These are phyloP conservation scores for Camelina neglecta DNA, from an alignment of 345 rosid species.

Conservation along the genomic window DNA sequence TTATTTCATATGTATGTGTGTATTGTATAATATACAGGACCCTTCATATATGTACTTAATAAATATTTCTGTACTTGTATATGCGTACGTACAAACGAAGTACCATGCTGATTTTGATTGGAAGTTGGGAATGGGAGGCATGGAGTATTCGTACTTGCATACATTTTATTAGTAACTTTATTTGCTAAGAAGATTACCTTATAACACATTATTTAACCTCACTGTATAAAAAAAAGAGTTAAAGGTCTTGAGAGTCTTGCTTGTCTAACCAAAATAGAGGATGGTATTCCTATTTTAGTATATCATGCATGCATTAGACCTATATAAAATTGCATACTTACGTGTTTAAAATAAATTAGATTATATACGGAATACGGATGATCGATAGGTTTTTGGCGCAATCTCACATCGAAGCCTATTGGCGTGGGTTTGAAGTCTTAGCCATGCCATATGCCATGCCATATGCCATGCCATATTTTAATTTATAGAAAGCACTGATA, in stretches of 20 bases:
- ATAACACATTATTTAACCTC: conserved; percentile 11
- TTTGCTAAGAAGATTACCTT: conserved; percentile 14
- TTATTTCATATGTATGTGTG: not conserved
- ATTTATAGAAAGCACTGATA: not conserved
- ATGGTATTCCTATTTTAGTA: not conserved
- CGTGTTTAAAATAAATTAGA: not conserved
- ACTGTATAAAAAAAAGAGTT: not conserved
- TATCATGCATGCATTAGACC: not conserved
- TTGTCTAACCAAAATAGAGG: not conserved
- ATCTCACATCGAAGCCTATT: conserved; percentile 21
- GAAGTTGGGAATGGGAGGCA: conserved; percentile 14
- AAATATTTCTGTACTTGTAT: not conserved
- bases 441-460: conserved; percentile 24
- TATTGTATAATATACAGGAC: not conserved
- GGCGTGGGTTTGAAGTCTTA: conserved; percentile 39
- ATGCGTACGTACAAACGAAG: conserved; percentile 23
- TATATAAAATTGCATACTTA: conserved; percentile 12
- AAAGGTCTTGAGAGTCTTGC: conserved; percentile 2
- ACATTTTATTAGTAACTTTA: not conserved
- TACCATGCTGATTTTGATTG: conserved; percentile 25
- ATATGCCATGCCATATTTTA: conserved; percentile 32
- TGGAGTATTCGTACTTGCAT: conserved; percentile 10
- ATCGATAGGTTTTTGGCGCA: conserved; percentile 8
- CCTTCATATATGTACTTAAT: not conserved
- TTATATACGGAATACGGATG: conserved; percentile 8